phyloP scores from a whole-genome alignment of 371 early-diverging fungal genomes.

The Entomophthora muscae region DNA sequence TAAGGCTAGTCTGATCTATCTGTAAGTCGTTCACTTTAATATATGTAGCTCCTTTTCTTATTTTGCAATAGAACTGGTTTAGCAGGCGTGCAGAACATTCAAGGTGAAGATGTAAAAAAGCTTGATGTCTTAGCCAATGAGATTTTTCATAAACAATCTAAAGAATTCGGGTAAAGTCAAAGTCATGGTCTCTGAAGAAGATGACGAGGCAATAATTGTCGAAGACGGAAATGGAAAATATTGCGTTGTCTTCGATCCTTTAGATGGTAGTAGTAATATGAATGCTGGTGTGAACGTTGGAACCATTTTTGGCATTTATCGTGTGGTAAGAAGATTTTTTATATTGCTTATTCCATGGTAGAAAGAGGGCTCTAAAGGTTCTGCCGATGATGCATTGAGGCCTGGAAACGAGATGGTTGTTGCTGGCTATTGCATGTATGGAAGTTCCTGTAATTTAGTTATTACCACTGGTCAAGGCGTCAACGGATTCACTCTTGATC shows the following conservation, averaged over 20 bases:
- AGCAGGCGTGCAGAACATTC: conserved; percentile 73
- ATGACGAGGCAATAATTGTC: conserved; percentile 82
- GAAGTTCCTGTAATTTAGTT: conserved; percentile 65
- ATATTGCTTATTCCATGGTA: too few relatives aligned
- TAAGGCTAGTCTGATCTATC: conserved; percentile 86
- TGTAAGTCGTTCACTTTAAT: conserved; percentile 35
- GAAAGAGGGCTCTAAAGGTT: conserved; percentile 18
- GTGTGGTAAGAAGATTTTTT: conserved; percentile 55
- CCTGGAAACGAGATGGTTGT: conserved; percentile 85
- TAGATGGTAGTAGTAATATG: conserved; percentile 94
- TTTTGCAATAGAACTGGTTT: conserved; percentile 49
- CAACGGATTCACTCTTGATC: conserved; percentile 93
- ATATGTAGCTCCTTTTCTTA: not conserved
- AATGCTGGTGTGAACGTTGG: conserved; percentile 96
- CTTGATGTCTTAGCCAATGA: conserved; percentile 92
- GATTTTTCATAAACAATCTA: conserved; percentile 89
- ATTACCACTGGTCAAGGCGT: conserved; percentile 76
- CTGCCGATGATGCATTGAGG: conserved; percentile 48
- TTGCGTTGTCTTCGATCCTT: conserved; percentile 92
- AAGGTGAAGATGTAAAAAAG: conserved; percentile 93
- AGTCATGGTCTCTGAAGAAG: conserved; percentile 89
- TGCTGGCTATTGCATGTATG: conserved; percentile 96
- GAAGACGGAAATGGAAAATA: conserved; percentile 65
- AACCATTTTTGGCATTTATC: conserved; percentile 96
- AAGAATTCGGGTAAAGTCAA: conserved; percentile 80